Evolutionary conservation across 768 basidiomycete genomes (phyloP).

Genomic region (Tricholoma hemisulphureum): DNA sequence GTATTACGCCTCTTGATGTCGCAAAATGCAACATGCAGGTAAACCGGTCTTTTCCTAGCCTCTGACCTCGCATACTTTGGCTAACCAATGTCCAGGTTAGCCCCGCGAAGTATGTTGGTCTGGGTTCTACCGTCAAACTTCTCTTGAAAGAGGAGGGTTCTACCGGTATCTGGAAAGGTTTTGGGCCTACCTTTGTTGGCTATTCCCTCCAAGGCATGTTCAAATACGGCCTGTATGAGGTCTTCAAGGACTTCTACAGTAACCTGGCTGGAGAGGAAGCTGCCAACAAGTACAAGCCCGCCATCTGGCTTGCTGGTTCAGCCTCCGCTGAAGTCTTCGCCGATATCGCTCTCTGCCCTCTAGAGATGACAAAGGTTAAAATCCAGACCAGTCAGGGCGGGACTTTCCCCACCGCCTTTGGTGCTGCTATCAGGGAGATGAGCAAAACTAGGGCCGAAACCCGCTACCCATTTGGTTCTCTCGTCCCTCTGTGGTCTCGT

Average conservation of each 20-base stretch:
- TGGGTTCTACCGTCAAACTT: constrained; percentile 55
- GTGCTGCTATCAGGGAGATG: constrained; percentile 73
- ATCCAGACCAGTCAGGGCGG: constrained; percentile 77
- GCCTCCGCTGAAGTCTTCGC: constrained; percentile 96
- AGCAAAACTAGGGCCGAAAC: constrained; percentile 62
- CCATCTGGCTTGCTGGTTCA: constrained; percentile 92
- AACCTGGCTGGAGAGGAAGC: constrained; percentile 86
- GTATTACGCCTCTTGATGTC: constrained; percentile 84
- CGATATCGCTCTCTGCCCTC: constrained; percentile 92
- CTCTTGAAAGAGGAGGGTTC: constrained; percentile 80
- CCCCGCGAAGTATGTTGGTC: constrained; percentile 72
- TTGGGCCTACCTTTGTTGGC: constrained; percentile 90
- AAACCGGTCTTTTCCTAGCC: constrained; percentile 15
- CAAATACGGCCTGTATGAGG: constrained; percentile 97
- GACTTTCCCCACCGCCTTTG: constrained; percentile 76
- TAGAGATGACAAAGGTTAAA: constrained; percentile 93
- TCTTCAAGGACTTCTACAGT: constrained; percentile 93
- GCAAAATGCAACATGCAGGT: constrained; percentile 94
- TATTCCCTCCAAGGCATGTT: constrained; percentile 97
- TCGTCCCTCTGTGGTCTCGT: constrained; percentile 86
- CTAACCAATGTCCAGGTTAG: constrained; percentile 51
- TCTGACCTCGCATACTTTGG: neutral
- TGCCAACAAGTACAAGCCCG: constrained; percentile 76
- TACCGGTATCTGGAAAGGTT: constrained; percentile 89
- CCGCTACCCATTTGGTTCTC: constrained; percentile 81